Percentiles rank a stretch among this genome's conserved stretches.
Conservation (phyloP, 768 basidiomycete genomes). For the Scleroderma bovista region DNA sequence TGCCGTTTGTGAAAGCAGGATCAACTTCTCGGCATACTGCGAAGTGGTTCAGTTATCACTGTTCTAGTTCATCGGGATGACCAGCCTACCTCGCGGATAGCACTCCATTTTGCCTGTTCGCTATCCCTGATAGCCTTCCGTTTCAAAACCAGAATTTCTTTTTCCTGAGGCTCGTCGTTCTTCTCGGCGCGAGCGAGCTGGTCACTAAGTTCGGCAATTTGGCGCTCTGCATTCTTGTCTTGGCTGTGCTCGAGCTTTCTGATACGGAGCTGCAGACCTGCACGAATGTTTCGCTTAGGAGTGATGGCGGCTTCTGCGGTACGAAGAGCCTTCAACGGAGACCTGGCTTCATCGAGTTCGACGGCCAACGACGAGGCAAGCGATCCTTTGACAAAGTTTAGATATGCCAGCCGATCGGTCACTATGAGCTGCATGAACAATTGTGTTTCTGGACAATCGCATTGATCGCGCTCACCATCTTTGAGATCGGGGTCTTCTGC, state of each 20-base stretch:
- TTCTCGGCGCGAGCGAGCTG: constrained; percentile 61
- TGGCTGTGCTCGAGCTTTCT: constrained; percentile 60
- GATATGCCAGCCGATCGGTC: constrained; percentile 74
- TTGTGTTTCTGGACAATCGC: neutral
- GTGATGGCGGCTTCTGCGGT: constrained; percentile 58
- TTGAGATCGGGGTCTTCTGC: constrained; percentile 63
- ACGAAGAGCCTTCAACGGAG: constrained; percentile 64
- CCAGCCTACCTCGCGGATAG: constrained; percentile 62
- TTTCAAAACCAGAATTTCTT: constrained; percentile 65
- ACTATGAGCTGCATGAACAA: constrained; percentile 35
- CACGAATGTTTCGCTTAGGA: constrained; percentile 60
- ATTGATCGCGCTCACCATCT: constrained; percentile 48
- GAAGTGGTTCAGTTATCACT: neutral
- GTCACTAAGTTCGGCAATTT: constrained; percentile 62
- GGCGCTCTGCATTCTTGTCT: constrained; percentile 59
- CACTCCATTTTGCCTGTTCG: constrained; percentile 75
- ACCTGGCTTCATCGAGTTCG: constrained; percentile 60
- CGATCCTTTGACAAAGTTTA: constrained; percentile 73
- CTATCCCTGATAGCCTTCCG: constrained; percentile 73
- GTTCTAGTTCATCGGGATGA: neutral
- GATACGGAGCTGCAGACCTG: constrained; percentile 55
- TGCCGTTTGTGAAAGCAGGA: constrained; percentile 68
- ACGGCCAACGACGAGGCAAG: constrained; percentile 54
- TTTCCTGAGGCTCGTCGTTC: constrained; percentile 63
- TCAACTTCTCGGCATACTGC: constrained; percentile 78